Conservation (phyloP, 2,329 filamentous ascomycete genomes). For the Didymella segeticola region DNA sequence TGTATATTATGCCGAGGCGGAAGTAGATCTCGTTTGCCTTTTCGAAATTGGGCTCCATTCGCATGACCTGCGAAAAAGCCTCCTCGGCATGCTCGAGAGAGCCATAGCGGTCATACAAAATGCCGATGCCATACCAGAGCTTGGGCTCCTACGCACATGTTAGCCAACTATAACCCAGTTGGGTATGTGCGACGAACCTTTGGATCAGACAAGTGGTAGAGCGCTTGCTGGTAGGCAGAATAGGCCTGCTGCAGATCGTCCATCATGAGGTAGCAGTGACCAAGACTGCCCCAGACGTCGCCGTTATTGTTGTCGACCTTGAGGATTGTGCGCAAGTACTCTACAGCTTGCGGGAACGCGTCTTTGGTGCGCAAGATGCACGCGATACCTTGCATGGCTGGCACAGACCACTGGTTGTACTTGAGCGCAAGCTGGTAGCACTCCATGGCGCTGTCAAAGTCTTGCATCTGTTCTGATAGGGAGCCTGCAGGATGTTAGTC, state of each 20-base stretch:
- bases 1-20: slow-evolving; percentile 98
- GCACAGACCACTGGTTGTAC: slow-evolving; percentile 86
- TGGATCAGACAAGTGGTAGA: slow-evolving; percentile 90
- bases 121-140: slow-evolving; percentile 98
- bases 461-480: slow-evolving; percentile 85
- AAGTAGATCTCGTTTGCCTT: slow-evolving; percentile 99
- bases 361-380: slow-evolving; percentile 90
- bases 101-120: slow-evolving; percentile 94
- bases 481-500: slow-evolving; percentile 64
- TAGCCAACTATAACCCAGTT: slow-evolving; percentile 1
- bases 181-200: slow-evolving; percentile 66
- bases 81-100: slow-evolving; percentile 97
- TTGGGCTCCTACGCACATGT: slow-evolving; percentile 75
- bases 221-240: slow-evolving; percentile 91
- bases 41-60: slow-evolving; percentile 96
- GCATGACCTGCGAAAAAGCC: slow-evolving; percentile 98
- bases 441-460: slow-evolving; percentile 85
- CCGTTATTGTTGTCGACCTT: slow-evolving; percentile 90
- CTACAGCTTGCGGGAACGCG: slow-evolving; percentile 90
- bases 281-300: slow-evolving; percentile 94
- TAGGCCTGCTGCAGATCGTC: slow-evolving; percentile 97
- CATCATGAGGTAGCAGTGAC: slow-evolving; percentile 99
- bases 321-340: slow-evolving; percentile 88
- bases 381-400: slow-evolving; percentile 93
- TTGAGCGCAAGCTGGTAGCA: slow-evolving; percentile 90